Evolutionary conservation across 805 yeast genomes (phyloP), one percentile per base, ranked within the genome.

Genomic region (Suhomyces sp.): DNA sequence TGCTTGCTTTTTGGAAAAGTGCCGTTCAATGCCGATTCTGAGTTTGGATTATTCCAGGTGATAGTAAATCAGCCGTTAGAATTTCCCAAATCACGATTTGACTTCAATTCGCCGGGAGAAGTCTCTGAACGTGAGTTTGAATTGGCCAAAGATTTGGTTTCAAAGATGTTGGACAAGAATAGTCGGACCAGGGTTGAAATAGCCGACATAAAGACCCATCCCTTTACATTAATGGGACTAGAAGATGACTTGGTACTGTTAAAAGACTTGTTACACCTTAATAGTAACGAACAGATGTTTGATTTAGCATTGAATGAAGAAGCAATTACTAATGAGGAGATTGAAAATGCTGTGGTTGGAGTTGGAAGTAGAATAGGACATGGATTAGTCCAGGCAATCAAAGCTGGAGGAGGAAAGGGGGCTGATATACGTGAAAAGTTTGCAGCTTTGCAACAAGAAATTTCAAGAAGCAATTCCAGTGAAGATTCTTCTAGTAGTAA

Each of bases 21-120:
- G 43, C 99, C 99, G 2, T 94, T 93, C 66, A 83, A 85, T 63
- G 96, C 92, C 0, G 91, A 84, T 46, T 84, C 89, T 29, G 97
- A 91, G 62, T 93, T 80, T 70, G 96, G 87, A 53, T 75, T 94
- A 48, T 92, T 93, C 67, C 86, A 86, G 52, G 90, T 84, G 10
- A 94, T 94, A 57, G 88, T 84, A 43, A 80, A 82, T 49, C 78
- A 83, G 35, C 75, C 75, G 1, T 66, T 89, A 25, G 70, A 68
- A 47, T 82, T 86, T 56, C 97, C 97, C 0, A 61, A 56, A 47
- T 51, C 64, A 20, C 58, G 62, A 13, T 53, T 57, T 10, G 56
- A 69, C 3, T 73, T 75, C 56, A 66, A 71, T 54, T 71, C 77
- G 12, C 78, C 77, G 15, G 62, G 60, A 13, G 60, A 59, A n/a